Evolutionary conservation across 257 asterid species (phyloP).

Genomic region (Vinca minor): DNA sequence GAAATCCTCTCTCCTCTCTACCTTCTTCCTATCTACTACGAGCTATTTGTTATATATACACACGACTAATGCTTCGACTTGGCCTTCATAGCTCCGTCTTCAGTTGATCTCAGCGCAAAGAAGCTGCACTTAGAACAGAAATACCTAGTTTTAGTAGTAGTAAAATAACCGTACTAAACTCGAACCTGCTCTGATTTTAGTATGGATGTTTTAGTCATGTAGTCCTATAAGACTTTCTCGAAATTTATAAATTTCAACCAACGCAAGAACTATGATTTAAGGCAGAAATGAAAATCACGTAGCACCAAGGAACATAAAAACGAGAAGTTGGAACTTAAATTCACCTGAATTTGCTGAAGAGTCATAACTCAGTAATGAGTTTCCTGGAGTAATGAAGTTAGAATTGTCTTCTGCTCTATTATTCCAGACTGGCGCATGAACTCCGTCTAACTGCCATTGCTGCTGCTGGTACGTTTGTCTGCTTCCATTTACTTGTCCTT

Average conservation of each 20-base stretch:
- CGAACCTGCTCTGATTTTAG: too few species aligned
- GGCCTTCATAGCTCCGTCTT: conserved; percentile 65
- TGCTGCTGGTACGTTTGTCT: conserved; percentile 58
- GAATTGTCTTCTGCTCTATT: conserved; percentile 41
- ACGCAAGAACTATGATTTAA: too few species aligned
- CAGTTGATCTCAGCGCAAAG: conserved; percentile 50
- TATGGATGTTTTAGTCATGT: too few species aligned
- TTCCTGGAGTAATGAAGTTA: conserved; percentile 50
- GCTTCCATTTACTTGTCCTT: conserved; percentile 48
- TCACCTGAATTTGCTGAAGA: conserved; percentile 73
- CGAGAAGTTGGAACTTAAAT: background rate
- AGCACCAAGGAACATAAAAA: too few species aligned
- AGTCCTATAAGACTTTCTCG: too few species aligned
- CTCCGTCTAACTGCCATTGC: conserved; percentile 50
- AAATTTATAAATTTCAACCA: too few species aligned
- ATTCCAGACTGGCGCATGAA: conserved; percentile 49
- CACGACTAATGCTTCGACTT: conserved; percentile 10
- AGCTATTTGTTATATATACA: conserved; percentile 46
- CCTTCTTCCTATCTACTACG: conserved; percentile 25
- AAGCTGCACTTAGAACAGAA: conserved; percentile 13
- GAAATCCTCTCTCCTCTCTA: conserved; percentile 19
- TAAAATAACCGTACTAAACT: too few species aligned
- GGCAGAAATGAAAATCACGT: too few species aligned
- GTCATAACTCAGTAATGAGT: conserved; percentile 54
- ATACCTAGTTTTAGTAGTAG: too few species aligned